Evolutionary conservation across 352 stramenopile species (phyloP), one percentile per base, ranked within the genome.

Genomic region (Globisporangium acanthophoron): DNA sequence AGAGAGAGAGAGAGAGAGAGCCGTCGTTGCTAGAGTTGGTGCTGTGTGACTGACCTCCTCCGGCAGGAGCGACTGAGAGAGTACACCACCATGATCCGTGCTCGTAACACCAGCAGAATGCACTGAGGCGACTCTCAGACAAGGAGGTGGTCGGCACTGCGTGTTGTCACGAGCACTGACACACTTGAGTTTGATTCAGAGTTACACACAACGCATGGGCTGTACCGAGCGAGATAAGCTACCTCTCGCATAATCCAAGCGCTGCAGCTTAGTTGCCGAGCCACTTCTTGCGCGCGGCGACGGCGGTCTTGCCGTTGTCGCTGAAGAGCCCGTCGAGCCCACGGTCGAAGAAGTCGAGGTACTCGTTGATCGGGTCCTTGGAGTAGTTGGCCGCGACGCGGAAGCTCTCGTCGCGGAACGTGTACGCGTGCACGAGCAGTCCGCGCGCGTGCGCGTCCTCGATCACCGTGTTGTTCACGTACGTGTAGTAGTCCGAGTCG

Each of bases 321-420:
- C 58, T 80, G 67, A 90, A 88, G 47, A 87, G 31, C 2, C 76
- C 76, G 52, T 91, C 81, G 33, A 91, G 56, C 11, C 76, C 75
- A 50, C 79, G 76, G 53, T 67, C 44, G 56, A 85, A 87, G 49
- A 91, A 78, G 58, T 88, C 66, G 11, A 81, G 61, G 68, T 88
- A 87, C 73, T 90, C 80, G 24, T 69, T 62, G 43, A 56, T 64
- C 16, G 80, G 78, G 62, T 88, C 78, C 62, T 66, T 70, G 50
- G 67, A 79, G 71, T 90, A 90, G 62, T 87, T 81, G 37, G 65
- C 56, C 3, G 80, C 78, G 21, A 91, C 61, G 40, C 77, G 75
- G 62, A 79, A 85, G 52, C 64, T 58, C 53, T 91, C 80, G 58
- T 91, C 71, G 60, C 80, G 80, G 69, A 89, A 87, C 53, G 80